Conservation (phyloP, 2,329 filamentous ascomycete species). For the Neoarthrinium moseri region DNA sequence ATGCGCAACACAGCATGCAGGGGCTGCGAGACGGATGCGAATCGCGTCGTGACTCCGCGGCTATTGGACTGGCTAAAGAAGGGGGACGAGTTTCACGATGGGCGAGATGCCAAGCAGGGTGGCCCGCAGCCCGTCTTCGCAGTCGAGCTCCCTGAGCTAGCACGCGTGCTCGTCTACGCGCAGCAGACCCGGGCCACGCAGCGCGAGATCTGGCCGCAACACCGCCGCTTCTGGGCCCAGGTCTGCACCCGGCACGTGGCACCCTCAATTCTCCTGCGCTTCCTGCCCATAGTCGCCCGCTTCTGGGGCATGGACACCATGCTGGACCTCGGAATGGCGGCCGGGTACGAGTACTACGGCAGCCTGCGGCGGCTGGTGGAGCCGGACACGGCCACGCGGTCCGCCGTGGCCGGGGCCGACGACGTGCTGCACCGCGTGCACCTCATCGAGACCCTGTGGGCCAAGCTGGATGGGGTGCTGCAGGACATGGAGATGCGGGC, state of each 20-base stretch:
- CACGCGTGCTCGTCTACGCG: background rate
- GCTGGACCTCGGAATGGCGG: background rate
- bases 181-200: background rate
- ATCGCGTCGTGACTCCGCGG: background rate
- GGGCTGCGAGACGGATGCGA: background rate
- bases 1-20: background rate
- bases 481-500: too few species aligned
- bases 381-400: background rate
- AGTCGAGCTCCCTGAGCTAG: background rate
- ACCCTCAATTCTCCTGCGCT: background rate
- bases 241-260: background rate
- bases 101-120: background rate
- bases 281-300: background rate
- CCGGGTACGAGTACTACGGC: background rate
- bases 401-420: background rate
- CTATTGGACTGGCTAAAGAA: background rate
- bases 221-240: background rate
- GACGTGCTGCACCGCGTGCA: background rate
- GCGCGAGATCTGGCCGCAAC: background rate
- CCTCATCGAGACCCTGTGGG: background rate
- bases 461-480: too few species aligned
- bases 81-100: background rate
- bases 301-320: background rate
- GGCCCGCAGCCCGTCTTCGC: too few species aligned
- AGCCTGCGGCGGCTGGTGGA: background rate